phyloP scores from a whole-genome alignment of 2,329 filamentous ascomycete species.

The Spiromastix sp. region DNA sequence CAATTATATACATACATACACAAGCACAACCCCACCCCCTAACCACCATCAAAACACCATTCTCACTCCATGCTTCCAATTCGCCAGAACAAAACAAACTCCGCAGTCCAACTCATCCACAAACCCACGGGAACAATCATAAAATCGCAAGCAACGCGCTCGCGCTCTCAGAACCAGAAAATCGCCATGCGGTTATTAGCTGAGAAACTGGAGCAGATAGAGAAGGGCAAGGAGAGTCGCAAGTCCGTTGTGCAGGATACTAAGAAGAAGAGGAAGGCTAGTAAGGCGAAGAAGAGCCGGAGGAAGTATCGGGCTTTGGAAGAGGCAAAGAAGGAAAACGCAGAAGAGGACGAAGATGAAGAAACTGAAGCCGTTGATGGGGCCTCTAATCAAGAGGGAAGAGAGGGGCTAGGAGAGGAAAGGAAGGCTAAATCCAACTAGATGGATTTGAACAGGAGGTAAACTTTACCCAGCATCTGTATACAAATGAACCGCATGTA shows the following conservation, averaged over 20 bases:
- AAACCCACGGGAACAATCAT: constrained; percentile 83
- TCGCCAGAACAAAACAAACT: constrained; percentile 83
- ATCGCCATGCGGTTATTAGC: constrained; percentile 70
- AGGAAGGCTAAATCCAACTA: no score
- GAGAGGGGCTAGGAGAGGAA: constrained; percentile 8
- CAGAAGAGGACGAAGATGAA: constrained; percentile 10
- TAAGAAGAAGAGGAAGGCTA: constrained; percentile 54
- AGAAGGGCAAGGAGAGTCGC: constrained; percentile 66
- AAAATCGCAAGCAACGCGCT: constrained; percentile 87
- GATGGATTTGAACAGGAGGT: no score
- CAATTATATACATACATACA: no score
- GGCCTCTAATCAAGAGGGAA: constrained; percentile 6
- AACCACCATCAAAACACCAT: no score
- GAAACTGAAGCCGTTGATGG: constrained; percentile 9
- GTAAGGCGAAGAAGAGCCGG: constrained; percentile 33
- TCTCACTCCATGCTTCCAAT: no score
- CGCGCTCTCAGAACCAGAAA: constrained; percentile 75
- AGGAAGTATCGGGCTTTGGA: constrained; percentile 34
- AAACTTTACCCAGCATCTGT: no score
- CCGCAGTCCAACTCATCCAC: constrained; percentile 87
- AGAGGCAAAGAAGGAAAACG: constrained; percentile 14
- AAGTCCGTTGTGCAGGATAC: constrained; percentile 69
- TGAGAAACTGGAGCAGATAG: constrained; percentile 62
- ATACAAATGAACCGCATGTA: no score
- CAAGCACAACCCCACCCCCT: no score